Conservation (phyloP, 2,329 filamentous ascomycete species). For the Ophiosphaerella herpotricha region DNA sequence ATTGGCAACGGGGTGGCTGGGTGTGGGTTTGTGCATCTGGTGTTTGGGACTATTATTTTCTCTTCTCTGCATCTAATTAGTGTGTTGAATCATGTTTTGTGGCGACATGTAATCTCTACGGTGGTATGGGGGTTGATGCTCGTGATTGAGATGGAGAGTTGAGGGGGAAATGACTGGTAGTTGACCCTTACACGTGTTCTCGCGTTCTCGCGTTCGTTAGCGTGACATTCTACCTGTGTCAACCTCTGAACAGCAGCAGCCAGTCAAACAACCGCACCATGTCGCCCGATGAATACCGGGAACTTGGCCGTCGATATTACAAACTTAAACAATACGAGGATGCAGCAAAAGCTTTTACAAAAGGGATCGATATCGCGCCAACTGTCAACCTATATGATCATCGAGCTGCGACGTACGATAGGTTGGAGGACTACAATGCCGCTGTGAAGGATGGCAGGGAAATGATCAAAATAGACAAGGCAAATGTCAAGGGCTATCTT, state of each 20-base stretch:
- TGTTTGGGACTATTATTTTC: no score
- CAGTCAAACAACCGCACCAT: constrained; percentile 33
- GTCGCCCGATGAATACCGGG: constrained; percentile 41
- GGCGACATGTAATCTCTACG: no score
- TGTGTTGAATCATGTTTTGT: no score
- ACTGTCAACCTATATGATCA: constrained; percentile 55
- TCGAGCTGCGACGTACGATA: constrained; percentile 60
- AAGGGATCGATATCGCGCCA: constrained; percentile 36
- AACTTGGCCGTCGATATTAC: constrained; percentile 43
- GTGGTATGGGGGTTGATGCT: no score
- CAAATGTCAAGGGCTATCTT: constrained; percentile 62
- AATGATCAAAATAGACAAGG: constrained; percentile 58
- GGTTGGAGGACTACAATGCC: constrained; percentile 54
- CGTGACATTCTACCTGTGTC: background rate
- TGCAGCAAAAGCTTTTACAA: constrained; percentile 40
- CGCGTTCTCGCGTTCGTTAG: no score
- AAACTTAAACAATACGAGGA: constrained; percentile 43
- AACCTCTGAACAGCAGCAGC: background rate
- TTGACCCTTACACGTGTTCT: no score
- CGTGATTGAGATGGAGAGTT: no score
- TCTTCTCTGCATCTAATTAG: no score
- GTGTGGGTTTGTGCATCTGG: no score
- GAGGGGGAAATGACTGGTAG: no score
- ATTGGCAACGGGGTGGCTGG: no score
- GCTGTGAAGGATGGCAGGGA: constrained; percentile 62